Evolutionary conservation across 345 rosid genomes (phyloP).

Genomic region (Trapa incisa): DNA sequence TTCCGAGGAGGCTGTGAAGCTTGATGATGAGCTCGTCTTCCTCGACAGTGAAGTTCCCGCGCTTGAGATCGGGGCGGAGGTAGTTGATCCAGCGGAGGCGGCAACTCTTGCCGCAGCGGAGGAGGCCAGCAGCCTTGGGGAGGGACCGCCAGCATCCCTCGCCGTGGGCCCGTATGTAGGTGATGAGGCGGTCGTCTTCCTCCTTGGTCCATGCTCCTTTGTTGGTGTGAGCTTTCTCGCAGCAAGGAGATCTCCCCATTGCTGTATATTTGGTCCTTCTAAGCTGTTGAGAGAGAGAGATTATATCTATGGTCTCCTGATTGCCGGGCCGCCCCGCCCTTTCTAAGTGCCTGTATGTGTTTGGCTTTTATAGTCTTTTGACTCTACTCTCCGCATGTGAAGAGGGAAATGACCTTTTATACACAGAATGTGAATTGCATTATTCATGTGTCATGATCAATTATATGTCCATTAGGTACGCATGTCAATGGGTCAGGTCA

Average conservation of each 20-base stretch:
- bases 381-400: slow-evolving; percentile 8
- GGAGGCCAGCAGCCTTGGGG: slow-evolving; percentile 73
- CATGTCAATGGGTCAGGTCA: no score
- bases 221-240: slow-evolving; percentile 75
- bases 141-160: slow-evolving; percentile 84
- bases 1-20: slow-evolving; percentile 65
- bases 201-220: slow-evolving; percentile 32
- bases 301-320: no score
- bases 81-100: slow-evolving; percentile 62
- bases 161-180: slow-evolving; percentile 60
- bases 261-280: no score
- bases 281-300: no score
- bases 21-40: no score
- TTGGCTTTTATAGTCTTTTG: slow-evolving; percentile 46
- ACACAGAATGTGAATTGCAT: no score
- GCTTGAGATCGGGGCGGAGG: no score
- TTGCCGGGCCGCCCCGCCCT: background rate
- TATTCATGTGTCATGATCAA: no score
- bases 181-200: slow-evolving; percentile 44
- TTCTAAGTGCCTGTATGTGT: background rate
- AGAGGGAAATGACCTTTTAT: no score
- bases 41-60: no score
- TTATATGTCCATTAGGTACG: no score
- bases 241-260: slow-evolving; percentile 81
- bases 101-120: slow-evolving; percentile 64